Evolutionary conservation across 192 early-diverging fungal genomes (phyloP), one percentile per base, ranked within the genome.

Genomic region (Gryganskiella cystojenkinii): DNA sequence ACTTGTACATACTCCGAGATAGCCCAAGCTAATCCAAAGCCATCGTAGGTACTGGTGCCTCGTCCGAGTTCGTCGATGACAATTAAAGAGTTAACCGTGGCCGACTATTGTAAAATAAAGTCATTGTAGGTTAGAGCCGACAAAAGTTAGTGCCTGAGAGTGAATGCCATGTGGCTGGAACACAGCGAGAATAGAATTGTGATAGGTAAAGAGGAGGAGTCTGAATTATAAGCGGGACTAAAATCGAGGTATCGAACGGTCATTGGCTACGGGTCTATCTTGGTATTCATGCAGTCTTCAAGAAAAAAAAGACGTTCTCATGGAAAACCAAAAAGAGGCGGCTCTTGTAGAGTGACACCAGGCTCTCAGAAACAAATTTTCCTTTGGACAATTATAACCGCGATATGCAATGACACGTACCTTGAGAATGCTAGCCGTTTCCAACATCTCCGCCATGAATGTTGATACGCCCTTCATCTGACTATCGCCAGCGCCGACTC

Each of bases 41-140:
- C 96, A 79, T 98, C 98, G 70, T 95, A 95, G 1, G 98, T 99
- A 45, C 95, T 96, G n/a, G 98, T 99, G 13, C 98, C 98, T 57
- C 98, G 87, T 24, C 96, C 96, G 28, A 98, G 88, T 59, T 98
- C 96, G 72, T 98, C 96, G 68, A 98, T 97, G 58, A 98, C 94
- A 49, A 98, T 95, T 15, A 98, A 86, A 1, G 96, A 98, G 45
- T 91, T 81, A 4, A 69, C 31, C 0, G 95, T 95, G 2, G 95
- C 94, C 0, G 95, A 90, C 80, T 90, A 72, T 17, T 47, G 24
- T 35, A 22, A 60, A 59, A 67, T 22, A 52, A 59, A 46, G 3
- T 67, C 14, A 24, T 3, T 25, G 13, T 40, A 40, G 37, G 37
- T 13, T 40, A 40, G 7, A 40, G 37, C 7, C 13, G 37, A 13